phyloP scores from a whole-genome alignment of 2,329 filamentous ascomycete species.

The Thielaviopsis cerberus region DNA sequence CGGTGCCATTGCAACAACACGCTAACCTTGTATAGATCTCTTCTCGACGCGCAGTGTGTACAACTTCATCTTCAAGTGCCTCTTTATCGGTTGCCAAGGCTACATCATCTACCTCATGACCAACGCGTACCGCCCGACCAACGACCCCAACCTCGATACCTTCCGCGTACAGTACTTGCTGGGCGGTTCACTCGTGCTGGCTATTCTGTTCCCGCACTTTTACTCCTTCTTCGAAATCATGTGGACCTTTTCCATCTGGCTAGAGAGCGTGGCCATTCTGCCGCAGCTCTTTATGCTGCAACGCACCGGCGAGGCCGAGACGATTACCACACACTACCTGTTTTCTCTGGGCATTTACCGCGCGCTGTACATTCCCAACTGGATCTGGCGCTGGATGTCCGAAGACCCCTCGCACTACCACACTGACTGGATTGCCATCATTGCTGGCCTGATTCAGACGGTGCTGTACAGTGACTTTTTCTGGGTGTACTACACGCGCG shows the following conservation, averaged over 20 bases:
- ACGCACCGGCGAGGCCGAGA: conserved; percentile 91
- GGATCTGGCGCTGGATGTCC: conserved; percentile 76
- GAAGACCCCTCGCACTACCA: conserved; percentile 44
- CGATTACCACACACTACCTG: conserved; percentile 97
- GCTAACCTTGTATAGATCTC: conserved; percentile 39
- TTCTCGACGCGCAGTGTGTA: conserved; percentile 73
- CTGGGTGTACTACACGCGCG: conserved; percentile 98
- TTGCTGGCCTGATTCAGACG: conserved; percentile 84
- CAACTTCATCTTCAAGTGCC: conserved; percentile 87
- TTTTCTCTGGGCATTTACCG: conserved; percentile 84
- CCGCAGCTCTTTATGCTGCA: conserved; percentile 98
- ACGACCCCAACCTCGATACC: conserved; percentile 91
- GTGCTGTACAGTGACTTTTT: conserved; percentile 97
- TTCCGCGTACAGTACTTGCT: conserved; percentile 94
- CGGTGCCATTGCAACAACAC: conserved; percentile 5
- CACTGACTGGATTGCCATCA: conserved; percentile 67
- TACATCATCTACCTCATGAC: conserved; percentile 98
- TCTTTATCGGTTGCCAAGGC: conserved; percentile 75
- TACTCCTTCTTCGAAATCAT: conserved; percentile 73
- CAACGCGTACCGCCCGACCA: conserved; percentile 89
- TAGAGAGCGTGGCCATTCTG: conserved; percentile 88
- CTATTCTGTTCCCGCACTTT: conserved; percentile 65
- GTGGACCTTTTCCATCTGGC: conserved; percentile 97
- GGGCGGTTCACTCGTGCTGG: conserved; percentile 59
- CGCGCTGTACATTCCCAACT: conserved; percentile 94